Base-by-base conservation (phyloP, 2,329 filamentous ascomycete species). In the Colletotrichum aenigma region DNA sequence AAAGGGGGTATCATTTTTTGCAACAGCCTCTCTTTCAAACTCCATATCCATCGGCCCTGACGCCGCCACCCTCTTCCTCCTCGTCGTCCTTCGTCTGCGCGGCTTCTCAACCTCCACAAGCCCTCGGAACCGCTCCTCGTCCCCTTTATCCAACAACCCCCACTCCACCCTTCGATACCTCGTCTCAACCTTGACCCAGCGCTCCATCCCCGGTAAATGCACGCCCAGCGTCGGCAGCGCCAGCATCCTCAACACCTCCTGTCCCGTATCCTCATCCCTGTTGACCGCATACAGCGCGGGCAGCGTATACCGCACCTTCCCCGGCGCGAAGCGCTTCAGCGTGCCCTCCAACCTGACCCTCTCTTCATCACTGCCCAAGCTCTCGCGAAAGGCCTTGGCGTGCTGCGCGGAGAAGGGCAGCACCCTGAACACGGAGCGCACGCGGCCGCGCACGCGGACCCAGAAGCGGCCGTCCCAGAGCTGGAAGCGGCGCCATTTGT, bases 401-500 rank as follows among this genome's bases (percentile, higher is more conserved):
- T 88, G 82, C 38, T 85, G 84, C 2, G 79, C 77, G 4, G 84
- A 80, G 78, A 90, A 88, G 0, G 90, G 90, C 38, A 84, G 85
- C 3, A 92, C 77, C 21, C 84, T 80, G 18, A 90, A 82, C 16
- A 81, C 81, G 66, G 84, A 84, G 4, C 86, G 86, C 8, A 87
- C 82, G 7, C 87, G 86, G 62, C 86, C 83, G 24, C 83, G 82
- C 12, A 91, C 71, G 18, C 87, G 85, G 18, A 93, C 82, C 92
- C 92, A 94, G 82, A 89, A 93, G 3, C 92, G 89, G 0, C 91
- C 89, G 81, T 94, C 92, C 84, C 88, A 94, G 70, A 89, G 81
- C 62, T 78, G 75, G 83, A 86, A 87, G 2, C 67, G 76, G 43
- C 71, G 75, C 84, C 83, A 85, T 4, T n/a, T 6, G 3, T 78